Conservation (phyloP, 495 filamentous ascomycete genomes). For the Pseudoneurospora amorphoporcata region DNA sequence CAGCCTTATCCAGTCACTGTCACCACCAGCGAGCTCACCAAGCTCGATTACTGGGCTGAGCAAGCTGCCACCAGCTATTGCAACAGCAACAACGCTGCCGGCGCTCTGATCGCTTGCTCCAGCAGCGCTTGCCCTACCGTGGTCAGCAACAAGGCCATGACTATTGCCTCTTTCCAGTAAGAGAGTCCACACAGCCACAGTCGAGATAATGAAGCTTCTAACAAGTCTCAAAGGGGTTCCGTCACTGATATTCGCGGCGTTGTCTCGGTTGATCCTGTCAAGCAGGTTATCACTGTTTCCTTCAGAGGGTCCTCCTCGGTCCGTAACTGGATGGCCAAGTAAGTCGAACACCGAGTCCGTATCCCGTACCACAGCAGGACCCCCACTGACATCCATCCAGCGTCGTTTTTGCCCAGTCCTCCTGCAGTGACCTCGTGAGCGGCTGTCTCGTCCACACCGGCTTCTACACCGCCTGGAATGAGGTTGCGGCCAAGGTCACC, state of each 20-base stretch:
- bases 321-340: constrained; percentile 58
- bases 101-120: constrained; percentile 46
- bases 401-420: constrained; percentile 20
- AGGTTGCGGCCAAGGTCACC: constrained; percentile 16
- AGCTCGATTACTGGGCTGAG: constrained; percentile 55
- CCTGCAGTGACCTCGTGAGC: constrained; percentile 19
- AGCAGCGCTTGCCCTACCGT: constrained; percentile 50
- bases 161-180: constrained; percentile 52
- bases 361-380: neutral
- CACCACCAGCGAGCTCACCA: constrained; percentile 29
- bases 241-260: constrained; percentile 57
- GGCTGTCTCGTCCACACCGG: constrained; percentile 31
- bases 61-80: constrained; percentile 66
- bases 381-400: constrained; percentile 7
- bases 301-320: constrained; percentile 57
- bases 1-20: constrained; percentile 3
- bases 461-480: constrained; percentile 29
- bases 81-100: constrained; percentile 38
- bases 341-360: constrained; percentile 26
- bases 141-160: constrained; percentile 42
- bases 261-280: constrained; percentile 54
- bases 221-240: constrained; percentile 30
- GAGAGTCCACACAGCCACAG: constrained; percentile 3
- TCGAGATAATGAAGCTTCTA: neutral
- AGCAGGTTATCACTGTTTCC: constrained; percentile 52